Evolutionary conservation across 805 yeast genomes (phyloP).

Genomic region (Candida stauntonica): DNA sequence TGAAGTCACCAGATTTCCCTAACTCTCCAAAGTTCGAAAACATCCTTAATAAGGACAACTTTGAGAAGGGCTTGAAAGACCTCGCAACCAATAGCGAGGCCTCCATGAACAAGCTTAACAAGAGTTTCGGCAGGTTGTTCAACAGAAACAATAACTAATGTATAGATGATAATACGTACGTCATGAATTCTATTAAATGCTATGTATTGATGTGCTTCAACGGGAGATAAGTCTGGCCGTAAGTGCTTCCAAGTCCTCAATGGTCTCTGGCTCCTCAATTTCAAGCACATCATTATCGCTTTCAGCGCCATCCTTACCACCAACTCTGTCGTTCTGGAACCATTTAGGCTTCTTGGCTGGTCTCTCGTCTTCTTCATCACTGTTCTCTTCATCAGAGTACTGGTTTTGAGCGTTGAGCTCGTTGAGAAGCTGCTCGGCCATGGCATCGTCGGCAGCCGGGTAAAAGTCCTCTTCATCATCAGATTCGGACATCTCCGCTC

Average conservation of each 20-base stretch:
- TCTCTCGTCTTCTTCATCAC: conserved; percentile 25
- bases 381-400: conserved; percentile 24
- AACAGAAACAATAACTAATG: conserved; percentile 36
- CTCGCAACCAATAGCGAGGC: conserved; percentile 49
- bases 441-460: conserved; percentile 38
- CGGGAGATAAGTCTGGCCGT: conserved; percentile 42
- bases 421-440: conserved; percentile 31
- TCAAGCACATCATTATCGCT: conserved; percentile 45
- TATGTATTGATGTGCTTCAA: conserved; percentile 1
- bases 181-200: conserved; percentile 3
- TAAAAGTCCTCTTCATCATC: conserved; percentile 22
- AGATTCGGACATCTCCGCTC: conserved; percentile 24
- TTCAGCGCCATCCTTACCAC: conserved; percentile 26
- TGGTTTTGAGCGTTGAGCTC: conserved; percentile 26
- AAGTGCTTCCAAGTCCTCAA: conserved; percentile 91
- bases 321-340: conserved; percentile 33
- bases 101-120: conserved; percentile 59
- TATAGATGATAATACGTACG: neutral
- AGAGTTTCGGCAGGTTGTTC: conserved; percentile 61
- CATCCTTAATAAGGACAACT: conserved; percentile 27
- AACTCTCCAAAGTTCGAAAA: conserved; percentile 27
- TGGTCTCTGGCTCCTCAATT: conserved; percentile 81
- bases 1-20: conserved; percentile 18
- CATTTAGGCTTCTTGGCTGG: conserved; percentile 32
- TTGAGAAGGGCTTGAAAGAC: conserved; percentile 34